Conservation (phyloP, 2,329 filamentous ascomycete genomes). For the Chaetomiaceae sp. region DNA sequence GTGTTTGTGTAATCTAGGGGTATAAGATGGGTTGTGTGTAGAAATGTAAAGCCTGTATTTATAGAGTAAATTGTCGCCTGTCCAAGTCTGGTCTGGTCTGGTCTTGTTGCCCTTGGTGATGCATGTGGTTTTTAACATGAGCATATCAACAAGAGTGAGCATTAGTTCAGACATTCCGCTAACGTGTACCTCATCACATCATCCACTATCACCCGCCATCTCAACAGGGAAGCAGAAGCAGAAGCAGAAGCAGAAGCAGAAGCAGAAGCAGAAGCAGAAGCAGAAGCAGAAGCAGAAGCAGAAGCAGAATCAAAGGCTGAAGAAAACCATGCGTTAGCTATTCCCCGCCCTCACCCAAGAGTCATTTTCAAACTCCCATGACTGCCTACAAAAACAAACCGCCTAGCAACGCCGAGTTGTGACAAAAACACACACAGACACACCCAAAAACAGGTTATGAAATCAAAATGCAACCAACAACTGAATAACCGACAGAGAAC, state of each 20-base stretch:
- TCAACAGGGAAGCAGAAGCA: too few species aligned
- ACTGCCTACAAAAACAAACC: background rate
- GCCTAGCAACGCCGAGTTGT: conserved; percentile 3
- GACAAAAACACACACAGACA: background rate
- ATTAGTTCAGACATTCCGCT: too few species aligned
- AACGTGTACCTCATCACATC: too few species aligned
- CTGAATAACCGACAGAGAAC: background rate
- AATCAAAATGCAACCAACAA: background rate
- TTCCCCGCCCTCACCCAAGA: background rate
- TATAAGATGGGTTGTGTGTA: conserved; percentile 9
- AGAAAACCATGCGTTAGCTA: too few species aligned
- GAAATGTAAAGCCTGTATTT: conserved; percentile 18
- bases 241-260: too few species aligned
- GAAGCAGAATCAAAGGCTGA: too few species aligned
- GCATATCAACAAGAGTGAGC: too few species aligned
- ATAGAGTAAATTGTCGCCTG: conserved; percentile 2
- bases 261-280: too few species aligned
- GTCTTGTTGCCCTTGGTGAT: too few species aligned
- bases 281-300: too few species aligned
- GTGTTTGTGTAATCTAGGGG: conserved; percentile 5
- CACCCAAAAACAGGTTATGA: background rate
- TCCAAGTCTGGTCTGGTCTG: background rate
- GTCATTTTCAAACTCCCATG: background rate
- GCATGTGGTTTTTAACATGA: background rate
- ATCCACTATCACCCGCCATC: too few species aligned